A percentile compares a stretch with the other conserved stretches of the same genome.
phyloP scores from a whole-genome alignment of 768 basidiomycete genomes.

The Mycena indigotica region DNA sequence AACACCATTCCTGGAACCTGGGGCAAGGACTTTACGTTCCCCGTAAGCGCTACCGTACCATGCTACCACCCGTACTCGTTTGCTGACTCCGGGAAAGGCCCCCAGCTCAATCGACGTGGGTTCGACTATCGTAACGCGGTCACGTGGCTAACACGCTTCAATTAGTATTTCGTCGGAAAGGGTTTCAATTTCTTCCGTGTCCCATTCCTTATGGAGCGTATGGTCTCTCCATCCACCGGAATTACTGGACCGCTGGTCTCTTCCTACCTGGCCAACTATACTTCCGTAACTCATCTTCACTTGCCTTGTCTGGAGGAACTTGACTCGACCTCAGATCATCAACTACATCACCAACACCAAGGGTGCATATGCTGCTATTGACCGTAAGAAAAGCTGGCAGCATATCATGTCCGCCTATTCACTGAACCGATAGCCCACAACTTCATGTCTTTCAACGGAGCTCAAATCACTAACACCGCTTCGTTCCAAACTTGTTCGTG shows the following conservation, averaged over 20 bases:
- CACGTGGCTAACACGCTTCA: too few relatives aligned
- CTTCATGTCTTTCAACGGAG: conserved; percentile 60
- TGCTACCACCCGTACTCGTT: too few relatives aligned
- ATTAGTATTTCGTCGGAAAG: conserved; percentile 55
- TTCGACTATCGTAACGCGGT: too few relatives aligned
- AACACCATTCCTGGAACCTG: conserved; percentile 48
- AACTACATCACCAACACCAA: conserved; percentile 59
- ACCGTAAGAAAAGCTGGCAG: conserved; percentile 41
- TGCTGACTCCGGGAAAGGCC: too few relatives aligned
- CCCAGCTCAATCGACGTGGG: conserved; percentile 38
- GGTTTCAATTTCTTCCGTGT: conserved; percentile 65
- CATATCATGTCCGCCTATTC: not conserved
- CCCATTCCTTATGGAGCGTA: conserved; percentile 60
- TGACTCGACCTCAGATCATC: conserved; percentile 46
- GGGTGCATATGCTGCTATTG: conserved; percentile 58
- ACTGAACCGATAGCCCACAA: conserved; percentile 50
- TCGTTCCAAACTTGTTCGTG: conserved; percentile 54
- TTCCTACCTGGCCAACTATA: conserved; percentile 54
- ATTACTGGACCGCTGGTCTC: conserved; percentile 55
- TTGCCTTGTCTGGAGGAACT: not conserved
- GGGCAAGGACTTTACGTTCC: conserved; percentile 35
- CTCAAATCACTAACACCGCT: conserved; percentile 49
- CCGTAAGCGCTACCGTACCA: too few relatives aligned
- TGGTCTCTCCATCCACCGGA: conserved; percentile 54
- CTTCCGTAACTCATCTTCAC: conserved; percentile 28